Evolutionary conservation across 441 rosid genomes (phyloP).

Genomic region (Syzygium syzygioides): DNA sequence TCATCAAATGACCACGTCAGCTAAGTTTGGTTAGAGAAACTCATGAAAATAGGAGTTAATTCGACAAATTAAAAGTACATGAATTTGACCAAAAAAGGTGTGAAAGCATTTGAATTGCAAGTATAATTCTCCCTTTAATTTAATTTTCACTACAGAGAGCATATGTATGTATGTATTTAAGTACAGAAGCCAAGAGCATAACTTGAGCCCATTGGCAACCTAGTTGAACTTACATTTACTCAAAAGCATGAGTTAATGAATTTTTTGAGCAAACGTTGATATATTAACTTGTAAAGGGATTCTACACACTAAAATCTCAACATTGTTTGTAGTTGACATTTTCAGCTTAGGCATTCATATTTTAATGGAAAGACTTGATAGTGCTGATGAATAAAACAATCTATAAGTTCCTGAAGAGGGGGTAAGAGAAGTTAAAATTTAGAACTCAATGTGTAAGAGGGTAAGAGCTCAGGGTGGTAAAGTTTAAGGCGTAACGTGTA

Average conservation of each 20-base stretch:
- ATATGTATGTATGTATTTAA: not conserved
- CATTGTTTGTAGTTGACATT: not conserved
- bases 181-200: not conserved
- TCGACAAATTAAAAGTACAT: not conserved
- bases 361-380: not conserved
- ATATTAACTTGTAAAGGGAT: not conserved
- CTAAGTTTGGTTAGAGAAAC: no score
- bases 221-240: not conserved
- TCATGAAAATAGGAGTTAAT: not conserved
- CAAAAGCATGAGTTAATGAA: not conserved
- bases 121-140: not conserved
- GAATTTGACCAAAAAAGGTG: not conserved
- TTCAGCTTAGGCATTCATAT: not conserved
- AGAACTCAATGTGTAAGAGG: not conserved
- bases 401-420: not conserved
- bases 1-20: no score
- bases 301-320: not conserved
- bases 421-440: not conserved
- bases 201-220: not conserved
- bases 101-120: not conserved
- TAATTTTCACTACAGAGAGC: not conserved
- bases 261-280: not conserved
- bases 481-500: not conserved
- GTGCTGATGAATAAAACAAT: not conserved
- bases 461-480: not conserved